A percentile compares a stretch with the other conserved stretches of the same genome.
phyloP scores from a whole-genome alignment of 2,329 filamentous ascomycete genomes.

The Colletotrichum paranaense region DNA sequence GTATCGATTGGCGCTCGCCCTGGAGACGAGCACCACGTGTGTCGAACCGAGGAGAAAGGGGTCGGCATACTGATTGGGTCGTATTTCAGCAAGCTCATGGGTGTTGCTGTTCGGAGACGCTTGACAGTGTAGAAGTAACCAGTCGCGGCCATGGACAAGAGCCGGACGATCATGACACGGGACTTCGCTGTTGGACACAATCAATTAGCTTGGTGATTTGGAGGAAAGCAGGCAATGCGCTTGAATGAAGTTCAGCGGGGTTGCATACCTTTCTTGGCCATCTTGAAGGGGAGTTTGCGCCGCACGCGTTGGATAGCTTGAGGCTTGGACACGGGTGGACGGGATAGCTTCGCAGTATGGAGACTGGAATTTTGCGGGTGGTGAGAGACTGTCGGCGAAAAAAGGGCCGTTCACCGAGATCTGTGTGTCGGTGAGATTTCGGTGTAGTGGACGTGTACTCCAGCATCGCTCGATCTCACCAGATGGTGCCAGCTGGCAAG shows the following conservation, averaged over 20 bases:
- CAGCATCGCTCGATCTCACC: no score
- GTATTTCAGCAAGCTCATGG: conserved; percentile 98
- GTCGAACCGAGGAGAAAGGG: not conserved
- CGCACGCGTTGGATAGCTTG: conserved; percentile 20
- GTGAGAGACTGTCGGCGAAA: conserved; percentile 20
- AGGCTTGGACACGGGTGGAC: conserved; percentile 31
- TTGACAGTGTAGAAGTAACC: conserved; percentile 95
- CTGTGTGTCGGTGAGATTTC: not conserved
- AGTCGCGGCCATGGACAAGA: conserved; percentile 98
- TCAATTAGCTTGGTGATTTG: conserved; percentile 4
- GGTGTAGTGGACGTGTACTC: not conserved
- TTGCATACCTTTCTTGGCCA: conserved; percentile 36
- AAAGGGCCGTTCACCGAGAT: conserved; percentile 31
- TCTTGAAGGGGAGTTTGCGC: conserved; percentile 19
- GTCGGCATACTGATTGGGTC: conserved; percentile 83
- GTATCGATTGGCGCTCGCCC: not conserved
- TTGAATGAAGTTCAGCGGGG: no score
- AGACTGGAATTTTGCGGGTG: conserved; percentile 29
- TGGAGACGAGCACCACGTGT: not conserved
- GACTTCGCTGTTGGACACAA: conserved; percentile 76
- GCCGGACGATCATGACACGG: conserved; percentile 90
- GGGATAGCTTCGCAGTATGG: not conserved
- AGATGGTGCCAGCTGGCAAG: not conserved
- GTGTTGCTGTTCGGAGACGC: conserved; percentile 82
- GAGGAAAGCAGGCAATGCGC: not conserved